A percentile compares a stretch with the other conserved stretches of the same genome.
Evolutionary conservation across 108 stramenopile species (phyloP).

Genomic region (Nannochloropsis salina): DNA sequence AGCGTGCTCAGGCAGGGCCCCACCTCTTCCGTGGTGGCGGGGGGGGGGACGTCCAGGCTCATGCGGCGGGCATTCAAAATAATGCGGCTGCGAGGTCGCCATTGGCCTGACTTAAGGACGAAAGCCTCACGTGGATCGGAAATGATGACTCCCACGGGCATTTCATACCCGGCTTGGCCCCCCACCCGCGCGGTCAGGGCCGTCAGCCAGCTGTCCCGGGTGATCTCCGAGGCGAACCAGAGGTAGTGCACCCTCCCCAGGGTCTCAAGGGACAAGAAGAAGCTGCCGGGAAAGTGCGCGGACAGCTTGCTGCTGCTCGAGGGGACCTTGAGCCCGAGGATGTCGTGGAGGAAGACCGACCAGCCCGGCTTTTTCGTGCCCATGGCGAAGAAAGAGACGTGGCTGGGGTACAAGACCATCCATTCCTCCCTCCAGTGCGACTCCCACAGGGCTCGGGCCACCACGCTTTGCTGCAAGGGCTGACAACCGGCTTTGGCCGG

Average conservation of each 20-base stretch:
- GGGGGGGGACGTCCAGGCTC: constrained; percentile 40
- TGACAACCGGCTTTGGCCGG: constrained; percentile 57
- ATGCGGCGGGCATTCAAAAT: constrained; percentile 51
- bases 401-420: constrained; percentile 64
- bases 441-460: constrained; percentile 78
- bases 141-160: constrained; percentile 9
- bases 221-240: constrained; percentile 40
- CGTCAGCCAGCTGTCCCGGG: constrained; percentile 20
- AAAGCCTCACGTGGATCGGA: constrained; percentile 49
- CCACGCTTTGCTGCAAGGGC: constrained; percentile 57
- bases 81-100: constrained; percentile 38
- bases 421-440: constrained; percentile 87
- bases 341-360: constrained; percentile 55
- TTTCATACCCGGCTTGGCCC: not conserved
- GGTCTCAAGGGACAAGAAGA: constrained; percentile 39
- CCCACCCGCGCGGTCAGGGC: not conserved
- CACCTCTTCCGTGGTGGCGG: constrained; percentile 11
- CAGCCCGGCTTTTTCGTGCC: constrained; percentile 67
- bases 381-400: constrained; percentile 71
- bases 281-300: constrained; percentile 37
- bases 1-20: constrained; percentile 28
- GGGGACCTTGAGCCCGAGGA: constrained; percentile 34
- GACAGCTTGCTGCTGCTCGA: constrained; percentile 36
- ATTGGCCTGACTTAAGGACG: constrained; percentile 51
- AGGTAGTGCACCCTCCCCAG: constrained; percentile 49